Percentiles rank a stretch among this genome's conserved stretches.
These are phyloP conservation scores for Herpetomonas tarakana DNA, from an alignment of 208 protist genomes.

Conservation along the genomic window DNA sequence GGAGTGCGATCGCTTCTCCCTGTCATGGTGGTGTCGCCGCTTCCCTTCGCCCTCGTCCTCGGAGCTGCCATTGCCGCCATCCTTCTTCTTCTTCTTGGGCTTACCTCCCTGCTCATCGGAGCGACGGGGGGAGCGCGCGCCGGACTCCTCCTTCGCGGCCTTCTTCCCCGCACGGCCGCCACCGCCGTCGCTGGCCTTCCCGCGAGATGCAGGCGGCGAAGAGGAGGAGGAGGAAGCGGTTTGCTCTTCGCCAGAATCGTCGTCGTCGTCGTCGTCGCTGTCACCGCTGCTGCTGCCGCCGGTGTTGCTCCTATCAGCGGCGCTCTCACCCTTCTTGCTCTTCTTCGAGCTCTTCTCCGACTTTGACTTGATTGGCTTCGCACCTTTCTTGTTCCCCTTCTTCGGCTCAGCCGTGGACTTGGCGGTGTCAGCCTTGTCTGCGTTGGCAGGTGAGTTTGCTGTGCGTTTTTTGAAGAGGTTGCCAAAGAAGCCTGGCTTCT, in stretches of 20 bases:
- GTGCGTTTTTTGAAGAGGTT: conserved; percentile 23
- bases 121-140: not conserved
- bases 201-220: no score
- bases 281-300: conserved; percentile 7
- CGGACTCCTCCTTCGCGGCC: not conserved
- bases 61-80: no score
- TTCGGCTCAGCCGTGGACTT: not conserved
- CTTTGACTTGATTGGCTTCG: no score
- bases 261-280: conserved; percentile 7
- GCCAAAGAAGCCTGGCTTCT: conserved; percentile 22
- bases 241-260: not conserved
- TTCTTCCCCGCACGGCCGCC: not conserved
- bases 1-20: no score
- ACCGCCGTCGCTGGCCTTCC: not conserved
- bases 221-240: not conserved
- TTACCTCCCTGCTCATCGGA: not conserved
- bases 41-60: no score
- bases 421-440: not conserved
- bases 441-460: conserved; percentile 1
- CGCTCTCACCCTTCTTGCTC: conserved; percentile 22
- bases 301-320: conserved; percentile 15
- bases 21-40: no score
- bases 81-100: conserved; percentile 7
- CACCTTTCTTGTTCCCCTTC: no score
- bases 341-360: not conserved